Conservation (phyloP, 331 rosid species). For the Acacia concinna region DNA sequence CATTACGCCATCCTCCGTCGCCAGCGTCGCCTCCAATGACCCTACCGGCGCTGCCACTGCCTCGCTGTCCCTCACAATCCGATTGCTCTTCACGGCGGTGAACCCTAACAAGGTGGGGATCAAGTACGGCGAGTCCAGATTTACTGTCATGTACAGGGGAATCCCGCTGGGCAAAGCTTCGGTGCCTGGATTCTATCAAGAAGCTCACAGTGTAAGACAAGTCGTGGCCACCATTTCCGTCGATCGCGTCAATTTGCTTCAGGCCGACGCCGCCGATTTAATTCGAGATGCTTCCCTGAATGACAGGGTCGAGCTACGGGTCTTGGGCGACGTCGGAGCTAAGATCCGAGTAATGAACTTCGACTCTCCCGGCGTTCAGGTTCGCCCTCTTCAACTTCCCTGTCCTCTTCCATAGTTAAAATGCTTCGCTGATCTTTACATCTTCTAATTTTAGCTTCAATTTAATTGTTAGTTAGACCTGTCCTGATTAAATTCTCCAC, state of each 20-base stretch:
- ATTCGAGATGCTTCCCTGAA: constrained; percentile 83
- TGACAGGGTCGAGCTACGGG: constrained; percentile 81
- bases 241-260: constrained; percentile 74
- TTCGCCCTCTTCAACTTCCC: neutral
- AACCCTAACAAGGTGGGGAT: constrained; percentile 98
- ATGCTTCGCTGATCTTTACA: neutral
- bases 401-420: neutral
- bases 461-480: neutral
- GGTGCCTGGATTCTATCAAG: constrained; percentile 83
- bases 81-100: constrained; percentile 71
- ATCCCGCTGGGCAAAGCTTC: constrained; percentile 85
- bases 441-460: neutral
- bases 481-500: constrained; percentile 10
- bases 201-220: constrained; percentile 68
- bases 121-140: constrained; percentile 88
- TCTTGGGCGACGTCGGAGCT: constrained; percentile 89
- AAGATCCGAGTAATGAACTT: constrained; percentile 93
- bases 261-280: constrained; percentile 86
- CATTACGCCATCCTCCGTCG: constrained; percentile 45
- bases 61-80: constrained; percentile 74
- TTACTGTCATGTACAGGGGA: constrained; percentile 94
- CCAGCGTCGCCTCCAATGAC: constrained; percentile 1
- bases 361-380: constrained; percentile 94
- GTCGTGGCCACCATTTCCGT: constrained; percentile 80
- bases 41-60: constrained; percentile 52